Conservation (phyloP, 345 rosid genomes). For the Mercurialis annua region DNA sequence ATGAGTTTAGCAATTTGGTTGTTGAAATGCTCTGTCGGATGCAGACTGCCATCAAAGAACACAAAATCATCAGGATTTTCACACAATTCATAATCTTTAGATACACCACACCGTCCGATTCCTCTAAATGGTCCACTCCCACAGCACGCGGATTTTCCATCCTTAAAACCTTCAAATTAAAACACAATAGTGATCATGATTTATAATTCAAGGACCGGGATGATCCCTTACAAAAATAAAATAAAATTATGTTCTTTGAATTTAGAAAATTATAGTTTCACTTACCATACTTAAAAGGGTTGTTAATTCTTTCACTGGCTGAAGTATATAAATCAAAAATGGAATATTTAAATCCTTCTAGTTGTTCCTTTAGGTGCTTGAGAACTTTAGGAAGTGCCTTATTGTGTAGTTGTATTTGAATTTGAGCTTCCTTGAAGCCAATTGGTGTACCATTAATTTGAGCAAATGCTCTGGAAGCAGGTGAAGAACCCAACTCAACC, state of each 20-base stretch:
- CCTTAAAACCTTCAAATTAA: slow-evolving; percentile 4
- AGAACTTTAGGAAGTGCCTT: neutral
- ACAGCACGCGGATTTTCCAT: slow-evolving; percentile 9
- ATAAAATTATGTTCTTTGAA: neutral
- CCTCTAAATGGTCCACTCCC: slow-evolving; percentile 5
- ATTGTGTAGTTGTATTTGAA: slow-evolving; percentile 15
- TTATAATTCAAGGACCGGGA: no score
- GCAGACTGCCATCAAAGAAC: slow-evolving; percentile 14
- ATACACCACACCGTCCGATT: neutral
- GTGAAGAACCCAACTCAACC: neutral
- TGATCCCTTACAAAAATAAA: no score
- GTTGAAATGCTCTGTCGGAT: slow-evolving; percentile 5
- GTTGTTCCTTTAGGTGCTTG: slow-evolving; percentile 8
- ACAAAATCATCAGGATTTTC: slow-evolving; percentile 3
- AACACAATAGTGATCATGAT: neutral
- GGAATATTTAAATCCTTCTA: slow-evolving; percentile 15
- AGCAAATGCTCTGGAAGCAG: neutral
- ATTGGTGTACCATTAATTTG: neutral
- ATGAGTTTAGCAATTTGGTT: slow-evolving; percentile 5
- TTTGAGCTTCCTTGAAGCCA: neutral
- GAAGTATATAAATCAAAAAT: slow-evolving; percentile 15
- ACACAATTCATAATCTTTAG: slow-evolving; percentile 5
- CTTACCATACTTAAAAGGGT: slow-evolving; percentile 30
- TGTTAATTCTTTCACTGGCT: neutral
- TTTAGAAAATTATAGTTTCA: neutral